Evolutionary conservation across 495 filamentous ascomycete genomes (phyloP), one percentile per base, ranked within the genome.

Genomic region (Hypoxylon fragiforme): DNA sequence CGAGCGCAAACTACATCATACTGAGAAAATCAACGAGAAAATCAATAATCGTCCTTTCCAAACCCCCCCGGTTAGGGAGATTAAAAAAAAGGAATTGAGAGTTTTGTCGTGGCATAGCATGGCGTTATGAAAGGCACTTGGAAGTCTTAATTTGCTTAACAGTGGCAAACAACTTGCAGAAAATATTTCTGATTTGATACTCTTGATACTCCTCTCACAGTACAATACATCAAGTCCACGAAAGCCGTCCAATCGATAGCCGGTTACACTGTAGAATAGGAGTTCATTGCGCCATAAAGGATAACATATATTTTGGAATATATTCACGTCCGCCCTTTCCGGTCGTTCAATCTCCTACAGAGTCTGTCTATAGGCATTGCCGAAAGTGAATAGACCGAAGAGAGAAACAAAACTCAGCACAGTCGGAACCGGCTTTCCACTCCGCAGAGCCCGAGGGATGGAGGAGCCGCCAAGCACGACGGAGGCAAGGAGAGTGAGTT

Each of bases 401-500:
- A 75, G 38, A 3, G 85, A 84, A 49, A 88, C 55, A 41, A 87
- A 42, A 62, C 87, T 89, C 66, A 96, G 69, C 14, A 82, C 81
- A 41, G 84, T 70, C 9, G 91, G 91, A 52, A 96, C 78, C 1
- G 86, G 83, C 80, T 95, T 95, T 59, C 76, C 74, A 40, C 84
- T 80, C 71, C 82, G 85, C 46, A 97, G 81, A 6, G 90, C 95
- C 36, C 95, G 78, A 9, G 94, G 94, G 42, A 96, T 80, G 4
- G 87, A 87, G 28, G 84, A 83, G 1, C 90, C 91, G 5, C 88
- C 91, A 41, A 98, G 76, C 14, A 97, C 77, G 21, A 87, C 59
- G 7, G 88, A 92, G 2, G 94, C 94, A 20, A 96, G 77, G 18
- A 95, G 72, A 3, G 84, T 85, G 24, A 89, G 68, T 55, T 92